Evolutionary conservation across 2,329 filamentous ascomycete genomes (phyloP), one percentile per base, ranked within the genome.

Genomic region (Pseudopithomyces maydicus): DNA sequence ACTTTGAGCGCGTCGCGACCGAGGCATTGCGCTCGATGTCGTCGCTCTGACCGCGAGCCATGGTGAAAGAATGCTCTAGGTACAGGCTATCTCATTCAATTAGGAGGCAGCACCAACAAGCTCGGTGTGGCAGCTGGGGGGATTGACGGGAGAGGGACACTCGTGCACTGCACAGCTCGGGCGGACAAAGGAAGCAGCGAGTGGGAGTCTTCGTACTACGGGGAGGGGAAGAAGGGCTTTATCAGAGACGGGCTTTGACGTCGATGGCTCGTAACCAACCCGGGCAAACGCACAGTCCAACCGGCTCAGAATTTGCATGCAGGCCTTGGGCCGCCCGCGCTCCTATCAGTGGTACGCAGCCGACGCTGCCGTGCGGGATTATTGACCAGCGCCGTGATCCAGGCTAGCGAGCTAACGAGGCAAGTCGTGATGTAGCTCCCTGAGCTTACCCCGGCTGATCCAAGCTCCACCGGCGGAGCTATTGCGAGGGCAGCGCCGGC

Each of bases 1-100:
- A 76, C 66, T 72, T 71, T 35, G 72, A 69, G 52, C 73, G 71
- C 54, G 58, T 67, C 61, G 61, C 69, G 61, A 59, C 65, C 59
- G 67, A 63, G 38, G 51, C 56, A 35, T 59, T 62, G 35, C 71
- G 67, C 68, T 75, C 73, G 64, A 74, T 62, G 64, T 74, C 72
- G 61, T 72, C 69, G 62, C 64, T 62, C 58, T 64, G 65, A 47
- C 50, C 55, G 48, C 39, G 32, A 36, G 57, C 57, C 57, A 59
- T 59, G 50, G 42, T 49, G 47, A 41, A 52, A 50, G 52, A 43
- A 54, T 49, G 46, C 46, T 35, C 33, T 20, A 39, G 41, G 41
- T 20, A 33, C 23, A 26, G 50, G 41, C 42, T 51, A 51, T 51
- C 23, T 51, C 48, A 51, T 51, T 42, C 48, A 51, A 51, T 51